Percentiles rank a stretch among this genome's conserved stretches.
phyloP scores from a whole-genome alignment of 2,329 filamentous ascomycete genomes.

The Sporothrix brasiliensis region DNA sequence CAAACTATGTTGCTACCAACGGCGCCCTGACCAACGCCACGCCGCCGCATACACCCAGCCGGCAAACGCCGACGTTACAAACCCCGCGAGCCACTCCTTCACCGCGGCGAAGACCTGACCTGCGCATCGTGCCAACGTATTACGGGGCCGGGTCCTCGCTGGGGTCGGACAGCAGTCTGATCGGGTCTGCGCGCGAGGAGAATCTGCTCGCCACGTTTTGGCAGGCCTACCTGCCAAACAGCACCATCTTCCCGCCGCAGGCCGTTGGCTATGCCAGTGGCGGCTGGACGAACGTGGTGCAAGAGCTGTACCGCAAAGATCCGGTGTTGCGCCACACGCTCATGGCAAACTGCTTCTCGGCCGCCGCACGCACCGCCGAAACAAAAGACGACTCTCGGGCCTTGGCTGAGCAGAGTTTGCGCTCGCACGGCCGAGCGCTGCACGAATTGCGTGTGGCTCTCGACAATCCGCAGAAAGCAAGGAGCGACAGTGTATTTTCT shows the following conservation, averaged over 20 bases:
- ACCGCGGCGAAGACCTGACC: constrained; percentile 20
- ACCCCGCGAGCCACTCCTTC: not conserved
- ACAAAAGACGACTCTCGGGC: constrained; percentile 23
- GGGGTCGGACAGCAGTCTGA: constrained; percentile 26
- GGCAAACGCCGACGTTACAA: not conserved
- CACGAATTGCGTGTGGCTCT: constrained; percentile 34
- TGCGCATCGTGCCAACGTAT: constrained; percentile 29
- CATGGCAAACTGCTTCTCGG: constrained; percentile 35
- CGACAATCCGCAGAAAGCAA: constrained; percentile 29
- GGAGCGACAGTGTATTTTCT: constrained; percentile 36
- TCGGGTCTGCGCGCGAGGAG: constrained; percentile 32
- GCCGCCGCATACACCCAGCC: constrained; percentile 13
- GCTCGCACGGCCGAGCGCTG: constrained; percentile 36
- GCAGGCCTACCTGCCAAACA: constrained; percentile 36
- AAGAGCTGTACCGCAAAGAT: constrained; percentile 34
- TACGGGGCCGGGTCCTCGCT: not conserved
- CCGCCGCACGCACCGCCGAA: constrained; percentile 29
- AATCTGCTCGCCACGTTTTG: constrained; percentile 34
- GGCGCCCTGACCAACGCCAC: not conserved
- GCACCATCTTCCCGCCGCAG: constrained; percentile 30
- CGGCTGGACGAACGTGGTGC: constrained; percentile 36
- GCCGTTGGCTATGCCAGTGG: constrained; percentile 33
- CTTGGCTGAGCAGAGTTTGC: constrained; percentile 35
- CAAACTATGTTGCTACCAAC: constrained; percentile 16
- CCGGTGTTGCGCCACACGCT: constrained; percentile 35